Percentiles rank a stretch among this genome's conserved stretches.
These are phyloP conservation scores for Calonectria hawksworthii DNA, from an alignment of 2,329 filamentous ascomycete species.

Conservation along the genomic window DNA sequence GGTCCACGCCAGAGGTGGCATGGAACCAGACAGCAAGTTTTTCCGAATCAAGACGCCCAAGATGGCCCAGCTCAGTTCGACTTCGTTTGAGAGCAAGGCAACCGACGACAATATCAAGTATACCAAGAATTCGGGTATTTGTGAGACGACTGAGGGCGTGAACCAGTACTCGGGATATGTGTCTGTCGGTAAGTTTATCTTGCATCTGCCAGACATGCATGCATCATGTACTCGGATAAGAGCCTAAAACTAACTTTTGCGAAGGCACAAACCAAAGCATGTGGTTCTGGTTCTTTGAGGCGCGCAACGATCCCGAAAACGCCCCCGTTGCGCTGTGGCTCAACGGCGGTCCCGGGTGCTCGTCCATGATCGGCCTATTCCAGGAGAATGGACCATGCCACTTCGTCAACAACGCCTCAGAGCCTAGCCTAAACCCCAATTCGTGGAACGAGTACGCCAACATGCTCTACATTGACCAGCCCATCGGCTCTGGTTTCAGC, in stretches of 20 bases:
- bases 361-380: conserved; percentile 62
- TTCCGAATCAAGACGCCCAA: conserved; percentile 33
- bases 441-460: conserved; percentile 76
- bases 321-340: conserved; percentile 70
- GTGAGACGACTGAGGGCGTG: conserved; percentile 69
- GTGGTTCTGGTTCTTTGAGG: conserved; percentile 65
- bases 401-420: conserved; percentile 60
- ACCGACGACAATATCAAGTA: conserved; percentile 42
- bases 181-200: conserved; percentile 60
- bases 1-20: conserved; percentile 34
- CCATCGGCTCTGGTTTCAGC: conserved; percentile 50
- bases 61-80: conserved; percentile 23
- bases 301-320: conserved; percentile 55
- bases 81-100: conserved; percentile 36
- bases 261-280: conserved; percentile 45
- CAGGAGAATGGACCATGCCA: conserved; percentile 84
- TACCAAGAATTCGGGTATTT: conserved; percentile 59
- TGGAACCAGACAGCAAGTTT: conserved; percentile 33
- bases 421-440: conserved; percentile 66
- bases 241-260: not conserved
- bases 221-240: conserved; percentile 43
- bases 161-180: conserved; percentile 77
- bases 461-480: conserved; percentile 80
- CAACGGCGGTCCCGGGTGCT: conserved; percentile 52
- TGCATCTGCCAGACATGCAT: not conserved